Base-by-base conservation (phyloP, 352 stramenopile genomes). In the Globisporangium recalcitrans region DNA sequence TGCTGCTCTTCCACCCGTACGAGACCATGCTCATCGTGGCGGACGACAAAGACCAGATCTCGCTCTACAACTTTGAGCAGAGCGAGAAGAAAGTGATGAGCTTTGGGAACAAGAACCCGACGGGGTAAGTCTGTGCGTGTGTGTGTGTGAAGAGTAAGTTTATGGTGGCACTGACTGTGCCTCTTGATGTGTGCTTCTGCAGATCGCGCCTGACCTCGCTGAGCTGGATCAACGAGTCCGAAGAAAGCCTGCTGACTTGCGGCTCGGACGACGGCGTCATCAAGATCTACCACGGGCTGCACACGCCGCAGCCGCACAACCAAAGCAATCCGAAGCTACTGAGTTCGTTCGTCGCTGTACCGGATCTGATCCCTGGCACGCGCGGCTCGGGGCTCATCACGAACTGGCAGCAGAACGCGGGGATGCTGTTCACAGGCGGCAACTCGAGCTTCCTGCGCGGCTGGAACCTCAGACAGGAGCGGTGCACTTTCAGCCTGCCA, bases 1-100 rank as follows among this genome's bases (percentile, higher is more conserved):
- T 98, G 54, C 72, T 99, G 52, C 78, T 96, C 8, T 99, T 99
- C 68, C 97, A 99, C 69, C 91, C 97, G 26, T 99, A 97, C 67
- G 86, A 93, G 56, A 91, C 83, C 56, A 88, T 95, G 62, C 79
- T 99, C 19, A 81, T 98, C 44, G 90, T 98, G n/a, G 97, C 95
- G 14, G 96, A 98, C 66, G 88, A 97, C 32, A 89, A 91, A 62
- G 90, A 98, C 62, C 87, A 94, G 63, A 85, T 99, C 29, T 96
- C 87, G 34, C 70, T 98, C 10, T 99, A 97, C 88, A 96, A 98
- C 65, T 96, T 97, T 58, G 85, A 99, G 66, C 85, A 91, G 53
- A 92, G 80, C 11, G 82, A 91, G 69, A 87, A 82, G 57, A 90
- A 92, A 60, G 72, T 91, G 49, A 63, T 90, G 24, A 82, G 70